Evolutionary conservation across 805 yeast genomes (phyloP), one percentile per base, ranked within the genome.

Genomic region (Kazachstania bromeliacearum): DNA sequence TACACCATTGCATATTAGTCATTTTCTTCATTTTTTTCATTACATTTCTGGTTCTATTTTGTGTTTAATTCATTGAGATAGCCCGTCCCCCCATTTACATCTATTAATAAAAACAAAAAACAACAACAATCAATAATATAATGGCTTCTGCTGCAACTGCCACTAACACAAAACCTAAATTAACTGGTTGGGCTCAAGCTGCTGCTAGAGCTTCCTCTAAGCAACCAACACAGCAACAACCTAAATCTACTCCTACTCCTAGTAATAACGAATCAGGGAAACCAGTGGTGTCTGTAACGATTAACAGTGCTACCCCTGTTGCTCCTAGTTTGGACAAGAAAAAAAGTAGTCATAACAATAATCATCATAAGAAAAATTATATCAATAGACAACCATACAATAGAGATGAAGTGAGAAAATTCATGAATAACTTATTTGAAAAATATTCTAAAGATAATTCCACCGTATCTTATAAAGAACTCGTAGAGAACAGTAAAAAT

Each of bases 101-200:
- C 12, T 22, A 22, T 22, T 9, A 9, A 22, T 12, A 27, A 27
- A 10, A 14, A 7, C 30, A 8, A 27, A 13, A 8, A 27, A n/a
- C 16, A 10, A 27, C 15, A 10, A 27, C 8, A 27, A n/a, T n/a
- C 20, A 30, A 20, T 22, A 15, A 7, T 15, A 31, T 16, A 22
- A 33, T 33, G 36, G 29, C 36, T 6, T 13, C 31, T 8, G 25
- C 36, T 13, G 21, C 12, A 18, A 36, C 36, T 2, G 12, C 28
- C 4, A 30, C 45, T 19, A 28, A 42, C 4, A 35, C 38, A 21
- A 42, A 44, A 27, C 50, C 56, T 22, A 51, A 48, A 38, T 40
- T 53, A 31, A 49, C 57, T 9, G 57, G 57, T 3, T 55, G 60
- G 60, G 60, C 57, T 1, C 59, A 54, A 33, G 59, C 59, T 21